A percentile compares a stretch with the other conserved stretches of the same genome.
These are phyloP conservation scores for Karstenula rhodostoma DNA, from an alignment of 2,329 filamentous ascomycete species.

Conservation along the genomic window DNA sequence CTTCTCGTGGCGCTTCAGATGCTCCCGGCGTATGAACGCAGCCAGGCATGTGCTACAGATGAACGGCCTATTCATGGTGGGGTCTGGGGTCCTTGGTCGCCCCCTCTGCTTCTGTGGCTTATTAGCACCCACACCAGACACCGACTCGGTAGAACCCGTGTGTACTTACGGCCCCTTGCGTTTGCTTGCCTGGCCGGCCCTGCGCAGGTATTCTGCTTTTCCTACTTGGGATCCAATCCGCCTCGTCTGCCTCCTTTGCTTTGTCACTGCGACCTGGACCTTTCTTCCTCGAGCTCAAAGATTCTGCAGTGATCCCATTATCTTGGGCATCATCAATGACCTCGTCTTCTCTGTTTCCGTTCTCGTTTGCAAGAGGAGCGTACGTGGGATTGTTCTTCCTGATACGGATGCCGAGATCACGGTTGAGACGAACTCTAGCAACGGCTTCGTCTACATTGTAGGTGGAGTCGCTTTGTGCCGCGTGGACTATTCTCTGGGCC, in stretches of 20 bases:
- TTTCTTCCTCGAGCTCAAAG: too few relatives aligned
- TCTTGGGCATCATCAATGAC: neutral
- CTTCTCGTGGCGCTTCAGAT: neutral
- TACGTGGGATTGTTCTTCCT: neutral
- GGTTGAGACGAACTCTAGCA: neutral
- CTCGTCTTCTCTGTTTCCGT: neutral
- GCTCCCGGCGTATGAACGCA: constrained; percentile 1
- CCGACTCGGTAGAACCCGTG: too few relatives aligned
- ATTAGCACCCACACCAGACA: too few relatives aligned
- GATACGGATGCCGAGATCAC: neutral
- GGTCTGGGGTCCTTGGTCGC: neutral
- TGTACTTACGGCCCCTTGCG: too few relatives aligned
- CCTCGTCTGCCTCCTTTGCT: too few relatives aligned
- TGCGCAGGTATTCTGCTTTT: too few relatives aligned
- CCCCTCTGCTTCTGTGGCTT: too few relatives aligned
- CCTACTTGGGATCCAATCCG: too few relatives aligned
- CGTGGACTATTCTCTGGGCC: neutral
- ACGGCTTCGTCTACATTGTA: neutral
- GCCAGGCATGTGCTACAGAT: neutral
- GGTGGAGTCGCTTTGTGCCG: neutral
- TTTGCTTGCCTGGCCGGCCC: too few relatives aligned
- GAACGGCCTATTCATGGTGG: neutral
- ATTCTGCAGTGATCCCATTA: neutral
- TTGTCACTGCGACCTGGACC: too few relatives aligned
- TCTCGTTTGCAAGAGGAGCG: neutral